Conservation (phyloP, 352 stramenopile genomes). For the Blastocystis sp. region DNA sequence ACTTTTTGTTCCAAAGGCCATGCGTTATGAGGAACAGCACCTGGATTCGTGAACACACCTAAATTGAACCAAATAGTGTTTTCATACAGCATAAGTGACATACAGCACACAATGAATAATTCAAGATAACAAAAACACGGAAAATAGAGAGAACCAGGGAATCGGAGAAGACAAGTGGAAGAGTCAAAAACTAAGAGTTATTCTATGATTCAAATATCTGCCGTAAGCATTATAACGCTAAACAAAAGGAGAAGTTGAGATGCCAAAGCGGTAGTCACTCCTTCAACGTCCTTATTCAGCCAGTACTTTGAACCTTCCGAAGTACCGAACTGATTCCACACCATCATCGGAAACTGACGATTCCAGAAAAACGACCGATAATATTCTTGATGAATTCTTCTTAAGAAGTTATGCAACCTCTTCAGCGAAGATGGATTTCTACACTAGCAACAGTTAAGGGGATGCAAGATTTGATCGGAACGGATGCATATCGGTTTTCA, state of each 20-base stretch:
- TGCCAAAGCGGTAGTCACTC: neutral
- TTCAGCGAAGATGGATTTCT: constrained; percentile 1
- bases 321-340: neutral
- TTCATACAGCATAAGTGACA: constrained; percentile 24
- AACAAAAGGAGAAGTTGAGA: neutral
- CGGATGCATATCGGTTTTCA: constrained; percentile 39
- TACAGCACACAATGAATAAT: neutral
- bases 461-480: constrained; percentile 33
- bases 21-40: constrained; percentile 36
- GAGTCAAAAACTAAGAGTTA: neutral
- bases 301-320: neutral
- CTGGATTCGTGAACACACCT: constrained; percentile 52
- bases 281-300: constrained; percentile 21
- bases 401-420: neutral
- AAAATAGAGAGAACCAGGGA: neutral
- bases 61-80: neutral
- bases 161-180: neutral
- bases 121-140: neutral
- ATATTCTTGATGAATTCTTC: too few relatives aligned
- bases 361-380: too few relatives aligned
- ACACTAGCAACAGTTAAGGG: constrained; percentile 29
- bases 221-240: neutral
- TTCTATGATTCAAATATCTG: neutral
- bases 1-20: neutral
- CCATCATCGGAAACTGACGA: too few relatives aligned